phyloP scores from a whole-genome alignment of 345 rosid species.

The Rhizophora mangle region DNA sequence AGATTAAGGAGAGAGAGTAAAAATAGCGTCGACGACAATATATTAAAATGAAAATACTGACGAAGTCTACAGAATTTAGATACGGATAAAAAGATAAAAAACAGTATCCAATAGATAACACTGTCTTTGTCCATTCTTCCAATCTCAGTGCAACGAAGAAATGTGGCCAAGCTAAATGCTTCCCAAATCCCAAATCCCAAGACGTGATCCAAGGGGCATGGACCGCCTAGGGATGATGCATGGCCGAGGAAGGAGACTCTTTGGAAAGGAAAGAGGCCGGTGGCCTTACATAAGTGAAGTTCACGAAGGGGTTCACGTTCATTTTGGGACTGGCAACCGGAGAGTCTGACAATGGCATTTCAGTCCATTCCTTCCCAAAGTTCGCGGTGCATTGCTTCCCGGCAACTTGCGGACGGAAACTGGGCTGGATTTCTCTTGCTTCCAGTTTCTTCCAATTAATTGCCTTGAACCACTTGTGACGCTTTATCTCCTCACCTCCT shows the following conservation, averaged over 20 bases:
- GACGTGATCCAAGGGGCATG: too few relatives aligned
- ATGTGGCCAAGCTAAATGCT: background rate
- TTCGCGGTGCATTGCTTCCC: slow-evolving; percentile 85
- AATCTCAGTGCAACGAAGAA: background rate
- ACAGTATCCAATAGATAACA: background rate
- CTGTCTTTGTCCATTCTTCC: background rate
- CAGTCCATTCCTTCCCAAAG: slow-evolving; percentile 85
- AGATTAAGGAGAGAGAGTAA: too few relatives aligned
- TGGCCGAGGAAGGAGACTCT: slow-evolving; percentile 9
- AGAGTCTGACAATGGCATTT: slow-evolving; percentile 70
- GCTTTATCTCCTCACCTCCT: slow-evolving; percentile 69
- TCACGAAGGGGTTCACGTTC: slow-evolving; percentile 56
- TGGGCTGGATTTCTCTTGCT: slow-evolving; percentile 70
- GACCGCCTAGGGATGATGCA: too few relatives aligned
- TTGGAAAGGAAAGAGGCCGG: slow-evolving; percentile 47
- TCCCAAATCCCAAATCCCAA: background rate
- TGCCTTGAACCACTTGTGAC: slow-evolving; percentile 78
- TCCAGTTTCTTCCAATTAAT: slow-evolving; percentile 91
- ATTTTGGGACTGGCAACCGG: slow-evolving; percentile 75
- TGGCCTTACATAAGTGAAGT: slow-evolving; percentile 73
- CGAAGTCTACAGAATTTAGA: too few relatives aligned
- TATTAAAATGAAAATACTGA: too few relatives aligned
- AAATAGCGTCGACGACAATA: too few relatives aligned
- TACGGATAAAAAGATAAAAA: too few relatives aligned
- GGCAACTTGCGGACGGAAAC: slow-evolving; percentile 73